Evolutionary conservation across 768 basidiomycete species (phyloP), one percentile per base, ranked within the genome.

Genomic region (Amanita rimosa): DNA sequence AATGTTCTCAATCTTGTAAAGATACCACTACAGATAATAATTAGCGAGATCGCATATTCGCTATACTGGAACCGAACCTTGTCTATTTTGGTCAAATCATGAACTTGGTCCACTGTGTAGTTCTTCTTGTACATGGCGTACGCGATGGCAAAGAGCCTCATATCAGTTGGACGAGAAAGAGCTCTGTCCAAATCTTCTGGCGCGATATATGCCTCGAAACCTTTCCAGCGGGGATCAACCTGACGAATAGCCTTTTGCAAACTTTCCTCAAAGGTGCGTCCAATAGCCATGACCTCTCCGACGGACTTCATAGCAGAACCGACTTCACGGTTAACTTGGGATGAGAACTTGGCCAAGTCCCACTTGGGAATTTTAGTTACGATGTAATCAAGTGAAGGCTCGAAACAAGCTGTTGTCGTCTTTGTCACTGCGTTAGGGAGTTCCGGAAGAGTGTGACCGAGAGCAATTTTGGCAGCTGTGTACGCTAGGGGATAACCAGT

Each of bases 291-390:
- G 61, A 99, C 95, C 66, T 99, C 96, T 48, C 96, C 96, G 48
- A 99, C 96, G 13, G 90, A 93, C 68, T 99, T 99, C 96, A 99
- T 98, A 14, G 95, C 81, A 2, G 94, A 97, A 21, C 95, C 96
- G 46, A 98, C 82, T 62, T 91, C 83, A 54, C 95, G 84, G 62
- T 95, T 83, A 51, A 98, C 96, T 60, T 95, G 89, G 35, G 83
- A 69, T 17, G 85, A 86, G 74, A 99, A 98, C 67, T 99, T 99
- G 55, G 94, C 93, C 49, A 99, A 72, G 69, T 99, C 96, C 95
- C 96, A 98, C 65, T 97, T 97, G 53, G 96, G 96, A 54, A 99
- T 98, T 70, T 99, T 99, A 43, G 93, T 96, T 52, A 99, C 96
- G 60, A 99, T 96, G 67, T 99, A 99, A 66, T 99, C 96, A 38